phyloP scores from a whole-genome alignment of 2,329 filamentous ascomycete genomes.

The Microcera coccophila region DNA sequence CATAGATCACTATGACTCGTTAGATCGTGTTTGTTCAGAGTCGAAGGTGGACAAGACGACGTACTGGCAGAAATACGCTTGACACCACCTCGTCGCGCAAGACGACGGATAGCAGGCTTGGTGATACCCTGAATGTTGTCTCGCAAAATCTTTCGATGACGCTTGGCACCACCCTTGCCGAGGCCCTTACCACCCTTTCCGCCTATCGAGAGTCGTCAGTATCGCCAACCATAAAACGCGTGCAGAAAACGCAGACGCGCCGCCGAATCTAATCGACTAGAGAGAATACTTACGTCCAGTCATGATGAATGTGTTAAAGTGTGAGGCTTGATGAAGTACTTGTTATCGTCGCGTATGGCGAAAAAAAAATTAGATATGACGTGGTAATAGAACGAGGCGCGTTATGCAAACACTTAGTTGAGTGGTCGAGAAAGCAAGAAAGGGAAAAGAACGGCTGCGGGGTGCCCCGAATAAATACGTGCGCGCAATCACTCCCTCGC shows the following conservation, averaged over 20 bases:
- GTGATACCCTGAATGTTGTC: slow-evolving; percentile 99
- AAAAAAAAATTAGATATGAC: too few species aligned
- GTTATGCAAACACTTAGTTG: neutral
- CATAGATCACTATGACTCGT: slow-evolving; percentile 60
- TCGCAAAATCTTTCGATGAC: slow-evolving; percentile 97
- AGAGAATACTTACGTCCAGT: slow-evolving; percentile 67
- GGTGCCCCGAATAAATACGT: slow-evolving; percentile 36
- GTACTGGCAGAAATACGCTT: slow-evolving; percentile 98
- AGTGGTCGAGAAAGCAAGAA: slow-evolving; percentile 20
- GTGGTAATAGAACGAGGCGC: slow-evolving; percentile 8
- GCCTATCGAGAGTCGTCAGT: slow-evolving; percentile 57
- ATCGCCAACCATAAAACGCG: neutral
- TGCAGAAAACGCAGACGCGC: slow-evolving; percentile 10
- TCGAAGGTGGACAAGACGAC: slow-evolving; percentile 28
- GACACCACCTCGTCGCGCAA: slow-evolving; percentile 98
- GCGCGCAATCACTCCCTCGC: slow-evolving; percentile 31
- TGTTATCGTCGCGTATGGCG: slow-evolving; percentile 20
- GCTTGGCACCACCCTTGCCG: slow-evolving; percentile 97
- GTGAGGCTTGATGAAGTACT: too few species aligned
- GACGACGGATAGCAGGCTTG: slow-evolving; percentile 97
- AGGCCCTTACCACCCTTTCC: slow-evolving; percentile 97
- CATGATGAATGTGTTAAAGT: slow-evolving; percentile 53
- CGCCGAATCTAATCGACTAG: too few species aligned
- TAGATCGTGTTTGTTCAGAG: slow-evolving; percentile 8
- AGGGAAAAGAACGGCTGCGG: slow-evolving; percentile 23